Evolutionary conservation across 1,284 basidiomycete species (phyloP).

Genomic region (Ganoderma lingzhi): DNA sequence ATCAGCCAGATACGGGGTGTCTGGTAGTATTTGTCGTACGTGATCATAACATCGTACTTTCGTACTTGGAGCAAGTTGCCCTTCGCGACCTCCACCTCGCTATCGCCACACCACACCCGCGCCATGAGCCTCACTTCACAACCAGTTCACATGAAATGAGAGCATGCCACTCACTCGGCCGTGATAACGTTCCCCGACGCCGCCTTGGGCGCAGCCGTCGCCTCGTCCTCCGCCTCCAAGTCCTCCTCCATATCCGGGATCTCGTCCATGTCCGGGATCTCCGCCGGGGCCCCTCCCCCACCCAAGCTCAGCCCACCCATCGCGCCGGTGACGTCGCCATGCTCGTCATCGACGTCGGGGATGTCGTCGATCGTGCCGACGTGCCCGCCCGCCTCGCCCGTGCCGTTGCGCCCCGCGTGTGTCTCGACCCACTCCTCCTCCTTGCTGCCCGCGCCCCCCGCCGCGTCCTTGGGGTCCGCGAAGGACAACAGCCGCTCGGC

Average conservation of each 20-base stretch:
- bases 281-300: conserved; percentile 55
- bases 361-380: conserved; percentile 80
- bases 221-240: conserved; percentile 62
- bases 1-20: conserved; percentile 95
- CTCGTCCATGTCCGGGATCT: conserved; percentile 50
- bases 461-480: conserved; percentile 52
- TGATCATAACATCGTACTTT: conserved; percentile 99
- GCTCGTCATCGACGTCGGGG: conserved; percentile 93
- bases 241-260: conserved; percentile 51
- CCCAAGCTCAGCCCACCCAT: conserved; percentile 67
- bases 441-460: conserved; percentile 61
- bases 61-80: conserved; percentile 93
- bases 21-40: conserved; percentile 99
- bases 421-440: conserved; percentile 90
- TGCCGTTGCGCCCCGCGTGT: conserved; percentile 74
- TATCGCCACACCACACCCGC: conserved; percentile 36
- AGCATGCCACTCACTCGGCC: conserved; percentile 36
- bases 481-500: conserved; percentile 88
- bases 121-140: not conserved
- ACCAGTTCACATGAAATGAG: not conserved
- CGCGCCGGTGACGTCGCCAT: conserved; percentile 82
- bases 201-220: conserved; percentile 77
- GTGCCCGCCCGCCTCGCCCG: conserved; percentile 57
- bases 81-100: conserved; percentile 69
- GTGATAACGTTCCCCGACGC: conserved; percentile 25